Base-by-base conservation (phyloP, 495 filamentous ascomycete genomes). In the Podospora bellae-mahoneyi region DNA sequence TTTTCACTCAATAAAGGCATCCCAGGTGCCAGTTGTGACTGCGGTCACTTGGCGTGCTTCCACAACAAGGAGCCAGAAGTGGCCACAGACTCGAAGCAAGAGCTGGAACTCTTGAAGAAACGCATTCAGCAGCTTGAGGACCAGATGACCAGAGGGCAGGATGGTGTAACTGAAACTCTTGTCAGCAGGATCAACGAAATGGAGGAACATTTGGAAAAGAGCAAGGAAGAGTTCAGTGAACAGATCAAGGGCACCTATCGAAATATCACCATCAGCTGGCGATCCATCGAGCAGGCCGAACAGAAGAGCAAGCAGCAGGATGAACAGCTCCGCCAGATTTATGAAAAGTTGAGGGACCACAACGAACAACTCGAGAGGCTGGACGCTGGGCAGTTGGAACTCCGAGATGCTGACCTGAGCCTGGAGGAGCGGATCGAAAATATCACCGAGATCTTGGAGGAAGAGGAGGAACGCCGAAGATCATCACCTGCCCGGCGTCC, bases 41-140 rank as follows among this genome's bases (percentile, higher is more conserved):
- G 84, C 68, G 84, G 84, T 20, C 84, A 87, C 69, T 80, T 83
- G 61, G 83, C 84, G 30, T 85, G 83, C 68, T 87, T 81, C 68
- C 84, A 87, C 73, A 76, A 79, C 62, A 78, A 78, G 60, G 79
- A 81, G 5, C 71, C 77, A 20, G 81, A 82, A 27, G 66, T 75
- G 10, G 66, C 77, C 16, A 71, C 67, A 15, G 79, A 82, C 65
- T 73, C 75, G 61, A 77, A 73, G 65, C 78, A 72, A 53, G 84
- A 86, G 73, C 65, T 87, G 27, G 84, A 84, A 26, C 72, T 75
- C 15, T 70, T 87, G 64, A 80, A 75, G 68, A 79, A 75, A 68
- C 81, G 82, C 64, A 73, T 87, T 63, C 73, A 79, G 68, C 62
- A 75, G 57, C 77, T 86, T 15, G 81, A 86, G 74, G 79, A 81